These are phyloP conservation scores for Guillardia theta DNA, from an alignment of 78 protist species.

Conservation along the genomic window DNA sequence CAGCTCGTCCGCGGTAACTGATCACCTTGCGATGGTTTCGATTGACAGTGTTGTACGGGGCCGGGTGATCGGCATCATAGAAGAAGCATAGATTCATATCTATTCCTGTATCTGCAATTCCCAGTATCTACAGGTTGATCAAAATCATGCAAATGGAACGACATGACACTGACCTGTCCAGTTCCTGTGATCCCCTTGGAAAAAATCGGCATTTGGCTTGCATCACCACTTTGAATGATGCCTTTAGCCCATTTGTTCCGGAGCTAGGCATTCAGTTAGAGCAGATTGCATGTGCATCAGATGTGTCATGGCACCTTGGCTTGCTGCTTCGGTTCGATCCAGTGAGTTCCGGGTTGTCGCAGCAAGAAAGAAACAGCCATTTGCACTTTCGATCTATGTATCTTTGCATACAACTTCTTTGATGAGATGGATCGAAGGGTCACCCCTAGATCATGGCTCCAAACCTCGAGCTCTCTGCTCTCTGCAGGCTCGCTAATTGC, in stretches of 20 bases:
- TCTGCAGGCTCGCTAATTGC: not conserved
- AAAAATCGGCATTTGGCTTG: not conserved
- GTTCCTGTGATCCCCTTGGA: not conserved
- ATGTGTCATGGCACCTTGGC: no score
- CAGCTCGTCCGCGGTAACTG: not conserved
- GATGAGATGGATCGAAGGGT: not conserved
- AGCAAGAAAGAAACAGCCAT: not conserved
- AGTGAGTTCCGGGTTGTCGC: not conserved
- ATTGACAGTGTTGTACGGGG: not conserved
- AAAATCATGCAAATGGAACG: no score
- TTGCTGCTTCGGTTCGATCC: not conserved
- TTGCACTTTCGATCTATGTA: not conserved
- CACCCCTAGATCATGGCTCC: not conserved
- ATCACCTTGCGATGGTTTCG: not conserved
- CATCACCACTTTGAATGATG: not conserved
- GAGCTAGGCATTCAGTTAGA: no score
- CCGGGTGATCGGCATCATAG: not conserved
- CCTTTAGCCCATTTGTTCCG: slow-evolving; percentile 20
- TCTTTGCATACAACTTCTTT: not conserved
- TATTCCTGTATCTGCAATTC: not conserved
- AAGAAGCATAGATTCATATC: not conserved
- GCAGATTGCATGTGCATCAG: no score
- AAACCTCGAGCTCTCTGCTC: not conserved
- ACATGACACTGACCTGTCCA: not conserved
- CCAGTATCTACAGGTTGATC: no score